Base-by-base conservation (phyloP, 208 protist species). In the Eutreptiella sp. region DNA sequence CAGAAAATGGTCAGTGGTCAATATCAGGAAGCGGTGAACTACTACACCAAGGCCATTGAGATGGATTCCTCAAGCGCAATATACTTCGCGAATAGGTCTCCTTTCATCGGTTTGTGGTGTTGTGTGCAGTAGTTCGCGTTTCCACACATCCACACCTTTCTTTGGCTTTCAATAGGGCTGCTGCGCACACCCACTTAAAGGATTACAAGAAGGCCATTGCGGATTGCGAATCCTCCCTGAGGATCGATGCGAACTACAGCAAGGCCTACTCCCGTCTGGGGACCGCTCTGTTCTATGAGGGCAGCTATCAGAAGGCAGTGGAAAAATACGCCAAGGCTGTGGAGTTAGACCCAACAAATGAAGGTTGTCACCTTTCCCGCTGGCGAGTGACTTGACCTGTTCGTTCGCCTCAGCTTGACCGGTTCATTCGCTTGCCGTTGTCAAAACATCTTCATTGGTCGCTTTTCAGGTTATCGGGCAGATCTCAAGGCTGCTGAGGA, bases 11-110 rank as follows among this genome's bases (percentile, higher is more conserved):
- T 71, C 38, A 69, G 86, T 73, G 73, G 76, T 38, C 89, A 94
- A 73, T 90, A 92, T 76, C 87, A 92, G 74, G 81, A 90, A 63
- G 88, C 88, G 27, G 84, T 94, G 54, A 83, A 77, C 11, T 90
- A 76, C 72, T 94, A 94, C 76, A 89, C 77, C 63, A 92, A 91
- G 74, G 83, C 88, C 4, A 92, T 94, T 59, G 88, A 94, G 66
- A 59, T 90, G 42, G 79, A 88, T 45, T 70, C 85, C 29, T 62
- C 83, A 39, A 90, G 89, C 45, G 62, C 57, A n/a, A n/a, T n/a
- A n/a, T 92, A 81, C 68, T 94, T 89, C 64, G 73, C 79, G n/a
- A n/a, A n/a, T n/a, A n/a, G n/a, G n/a, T n/a, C n/a, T n/a, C n/a
- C n/a, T n/a, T n/a, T n/a, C n/a, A n/a, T n/a, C n/a, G n/a, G n/a